These are phyloP conservation scores for Citrullus mucosospermus DNA, from an alignment of 306 rosid genomes.

Conservation along the genomic window DNA sequence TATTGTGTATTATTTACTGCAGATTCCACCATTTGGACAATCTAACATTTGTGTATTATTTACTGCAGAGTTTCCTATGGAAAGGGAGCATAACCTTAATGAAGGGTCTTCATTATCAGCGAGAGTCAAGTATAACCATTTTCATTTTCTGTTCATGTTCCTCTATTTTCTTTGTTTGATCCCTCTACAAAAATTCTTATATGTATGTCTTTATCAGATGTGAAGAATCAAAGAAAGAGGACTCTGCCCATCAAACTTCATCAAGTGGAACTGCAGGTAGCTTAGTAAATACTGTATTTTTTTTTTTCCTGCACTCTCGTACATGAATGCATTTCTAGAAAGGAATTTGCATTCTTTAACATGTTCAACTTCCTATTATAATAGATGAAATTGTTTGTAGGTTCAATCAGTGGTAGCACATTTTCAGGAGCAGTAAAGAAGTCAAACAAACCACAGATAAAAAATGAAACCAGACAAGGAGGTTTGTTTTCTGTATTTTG, in stretches of 20 bases:
- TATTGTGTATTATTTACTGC: conserved; percentile 13
- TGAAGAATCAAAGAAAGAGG: conserved; percentile 41
- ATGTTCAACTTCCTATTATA: conserved; percentile 4
- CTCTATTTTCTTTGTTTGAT: conserved; percentile 9
- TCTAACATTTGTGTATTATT: conserved; percentile 1
- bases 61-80: conserved; percentile 39
- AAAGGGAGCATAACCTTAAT: conserved; percentile 42
- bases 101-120: conserved; percentile 39
- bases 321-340: not conserved
- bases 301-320: not conserved
- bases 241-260: conserved; percentile 23
- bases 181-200: not conserved
- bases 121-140: conserved; percentile 30
- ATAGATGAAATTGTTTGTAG: conserved; percentile 15
- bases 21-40: conserved; percentile 17
- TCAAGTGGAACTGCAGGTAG: conserved; percentile 50
- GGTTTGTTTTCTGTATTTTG: conserved; percentile 35
- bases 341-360: not conserved
- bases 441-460: conserved; percentile 30
- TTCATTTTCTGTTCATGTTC: conserved; percentile 11
- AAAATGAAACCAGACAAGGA: conserved; percentile 39
- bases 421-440: conserved; percentile 38
- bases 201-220: conserved; percentile 21
- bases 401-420: conserved; percentile 29
- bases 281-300: not conserved